Base-by-base conservation (phyloP, 1,139 yeast species). In the Ashbya aceris region DNA sequence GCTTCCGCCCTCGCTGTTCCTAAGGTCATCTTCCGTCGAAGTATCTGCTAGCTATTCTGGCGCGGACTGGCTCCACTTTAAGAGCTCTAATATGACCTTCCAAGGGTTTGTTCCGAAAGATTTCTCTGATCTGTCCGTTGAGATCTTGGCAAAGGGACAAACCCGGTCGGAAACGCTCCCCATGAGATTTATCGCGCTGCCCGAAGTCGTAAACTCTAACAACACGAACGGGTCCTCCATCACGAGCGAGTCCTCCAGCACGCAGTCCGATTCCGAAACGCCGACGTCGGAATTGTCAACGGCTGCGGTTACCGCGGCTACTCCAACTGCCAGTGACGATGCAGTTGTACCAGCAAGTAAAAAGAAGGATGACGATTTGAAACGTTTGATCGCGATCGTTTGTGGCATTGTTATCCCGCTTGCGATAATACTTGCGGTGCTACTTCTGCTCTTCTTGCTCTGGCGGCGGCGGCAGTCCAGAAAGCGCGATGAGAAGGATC, bases 351-450 rank as follows among this genome's bases (percentile, higher is more conserved):
- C 52, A 7, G 49, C 49, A 23, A 48, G 53, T 14, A 54, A 59
- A 7, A 54, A 48, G 7, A 47, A 50, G 8, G 53, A 63, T 50
- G 67, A 64, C 40, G 72, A 47, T 28, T 29, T 29, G 31, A 55
- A 51, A 13, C 56, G 72, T 49, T 71, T 74, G 5, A 67, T 85
- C 17, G 95, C 95, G 0, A 83, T 89, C 56, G 94, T 87, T 1
- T 74, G 89, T 48, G 96, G 96, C 41, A 91, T 83, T n/a, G 84
- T 83, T 5, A 72, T 89, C 40, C 95, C 95, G 1, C 61, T 75
- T 0, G 70, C 69, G 20, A 66, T 74, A 0, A 53, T 84, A 8
- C 56, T 75, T 1, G 57, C 75, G 0, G 66, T 71, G 2, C 67
- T 69, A 0, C 43, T 82, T 1, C 41, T 86, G 8, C 52, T 83